Evolutionary conservation across 768 basidiomycete genomes (phyloP).

Genomic region (Gymnopilus dilepis): DNA sequence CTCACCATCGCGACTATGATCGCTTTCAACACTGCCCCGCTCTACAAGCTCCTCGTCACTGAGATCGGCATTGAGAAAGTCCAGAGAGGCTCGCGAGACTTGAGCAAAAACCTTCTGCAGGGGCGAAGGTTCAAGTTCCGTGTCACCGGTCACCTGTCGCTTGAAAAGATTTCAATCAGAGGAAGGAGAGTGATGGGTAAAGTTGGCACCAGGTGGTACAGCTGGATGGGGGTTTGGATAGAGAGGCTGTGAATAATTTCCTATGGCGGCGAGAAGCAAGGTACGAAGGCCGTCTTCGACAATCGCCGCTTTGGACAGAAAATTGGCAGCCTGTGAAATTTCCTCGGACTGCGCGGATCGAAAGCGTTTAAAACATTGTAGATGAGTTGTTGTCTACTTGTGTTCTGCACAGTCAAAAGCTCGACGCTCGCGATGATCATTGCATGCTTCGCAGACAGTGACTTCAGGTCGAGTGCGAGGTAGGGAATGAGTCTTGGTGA

Average conservation of each 20-base stretch:
- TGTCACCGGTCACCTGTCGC: conserved; percentile 1
- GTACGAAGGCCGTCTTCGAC: neutral
- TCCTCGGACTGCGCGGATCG: no score
- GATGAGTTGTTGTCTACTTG: no score
- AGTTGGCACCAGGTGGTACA: neutral
- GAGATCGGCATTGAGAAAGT: conserved; percentile 3
- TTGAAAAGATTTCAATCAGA: neutral
- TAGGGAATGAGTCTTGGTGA: no score
- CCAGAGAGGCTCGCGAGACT: neutral
- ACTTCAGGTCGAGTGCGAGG: no score
- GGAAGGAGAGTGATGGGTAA: no score
- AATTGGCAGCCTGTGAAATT: neutral
- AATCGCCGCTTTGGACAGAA: no score
- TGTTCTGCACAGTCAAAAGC: no score
- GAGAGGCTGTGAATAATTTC: neutral
- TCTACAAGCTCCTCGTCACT: neutral
- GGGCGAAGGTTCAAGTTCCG: neutral
- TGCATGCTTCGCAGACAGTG: no score
- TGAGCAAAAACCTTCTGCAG: neutral
- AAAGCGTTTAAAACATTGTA: no score
- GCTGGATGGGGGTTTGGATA: neutral
- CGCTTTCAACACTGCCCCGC: neutral
- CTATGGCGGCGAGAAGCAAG: neutral
- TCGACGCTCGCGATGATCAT: no score
- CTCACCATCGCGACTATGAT: neutral